phyloP scores from a whole-genome alignment of 108 stramenopile genomes.

The Stephanodiscus minutulus region DNA sequence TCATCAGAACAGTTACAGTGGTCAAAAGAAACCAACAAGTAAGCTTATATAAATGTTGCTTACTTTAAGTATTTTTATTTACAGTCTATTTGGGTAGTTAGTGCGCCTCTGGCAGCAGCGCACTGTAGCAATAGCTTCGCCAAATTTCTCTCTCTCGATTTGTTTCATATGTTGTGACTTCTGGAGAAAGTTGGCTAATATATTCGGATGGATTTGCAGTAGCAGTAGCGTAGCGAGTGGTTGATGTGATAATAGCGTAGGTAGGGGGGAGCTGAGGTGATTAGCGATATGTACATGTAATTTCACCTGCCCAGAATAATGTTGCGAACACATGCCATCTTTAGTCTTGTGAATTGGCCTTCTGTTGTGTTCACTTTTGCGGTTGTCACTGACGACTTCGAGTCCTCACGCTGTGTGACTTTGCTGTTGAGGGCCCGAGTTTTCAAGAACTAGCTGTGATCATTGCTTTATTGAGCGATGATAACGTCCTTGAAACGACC shows the following conservation, averaged over 20 bases:
- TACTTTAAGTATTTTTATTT: background rate
- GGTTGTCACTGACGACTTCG: no score
- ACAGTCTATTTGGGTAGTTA: constrained; percentile 7
- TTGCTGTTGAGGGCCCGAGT: background rate
- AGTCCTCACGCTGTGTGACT: no score
- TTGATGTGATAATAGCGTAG: constrained; percentile 7
- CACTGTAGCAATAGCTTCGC: background rate
- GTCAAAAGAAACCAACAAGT: no score
- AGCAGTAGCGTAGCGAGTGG: constrained; percentile 8
- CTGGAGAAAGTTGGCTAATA: background rate
- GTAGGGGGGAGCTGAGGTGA: background rate
- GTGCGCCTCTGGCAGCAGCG: constrained; percentile 10
- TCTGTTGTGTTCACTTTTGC: background rate
- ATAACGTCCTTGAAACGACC: constrained; percentile 29
- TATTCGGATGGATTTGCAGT: background rate
- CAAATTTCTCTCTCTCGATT: constrained; percentile 2
- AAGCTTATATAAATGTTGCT: no score
- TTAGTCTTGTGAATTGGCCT: background rate
- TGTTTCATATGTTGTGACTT: background rate
- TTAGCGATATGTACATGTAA: constrained; percentile 7
- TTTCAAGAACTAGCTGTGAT: background rate
- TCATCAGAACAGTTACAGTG: background rate
- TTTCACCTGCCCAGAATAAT: background rate
- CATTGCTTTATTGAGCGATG: background rate
- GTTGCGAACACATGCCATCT: background rate